These are phyloP conservation scores for Aspergillus aculeatus DNA, from an alignment of 2,329 filamentous ascomycete genomes.

Conservation along the genomic window DNA sequence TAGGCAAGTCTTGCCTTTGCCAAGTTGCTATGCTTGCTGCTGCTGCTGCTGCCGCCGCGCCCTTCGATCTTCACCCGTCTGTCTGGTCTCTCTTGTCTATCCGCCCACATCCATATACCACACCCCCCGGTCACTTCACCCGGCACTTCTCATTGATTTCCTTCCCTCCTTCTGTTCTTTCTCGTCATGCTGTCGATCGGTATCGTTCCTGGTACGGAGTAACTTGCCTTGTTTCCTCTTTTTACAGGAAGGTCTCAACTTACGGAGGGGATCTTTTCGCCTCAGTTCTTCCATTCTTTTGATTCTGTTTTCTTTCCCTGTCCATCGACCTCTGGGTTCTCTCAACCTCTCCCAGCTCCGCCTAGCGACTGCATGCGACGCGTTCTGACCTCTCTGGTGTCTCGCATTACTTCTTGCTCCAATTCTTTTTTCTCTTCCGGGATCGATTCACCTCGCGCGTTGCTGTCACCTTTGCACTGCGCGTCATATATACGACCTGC, in stretches of 20 bases:
- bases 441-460: conserved; percentile 2
- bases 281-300: not conserved
- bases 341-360: not conserved
- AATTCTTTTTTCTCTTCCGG: not conserved
- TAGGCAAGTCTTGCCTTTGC: no score
- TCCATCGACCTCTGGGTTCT: not conserved
- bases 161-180: not conserved
- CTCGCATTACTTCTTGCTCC: not conserved
- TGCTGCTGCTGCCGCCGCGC: not conserved
- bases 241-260: not conserved
- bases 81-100: not conserved
- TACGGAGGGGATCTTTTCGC: not conserved
- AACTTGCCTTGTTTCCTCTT: not conserved
- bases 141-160: not conserved
- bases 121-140: not conserved
- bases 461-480: not conserved
- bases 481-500: not conserved
- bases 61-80: not conserved
- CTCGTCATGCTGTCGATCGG: not conserved
- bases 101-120: not conserved
- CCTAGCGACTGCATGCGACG: conserved; percentile 13
- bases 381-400: conserved; percentile 6
- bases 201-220: not conserved
- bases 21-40: no score
- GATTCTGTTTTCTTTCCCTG: not conserved